Percentiles rank a stretch among this genome's conserved stretches.
Evolutionary conservation across 352 stramenopile genomes (phyloP).

Genomic region (Pythium vanterpoolii): DNA sequence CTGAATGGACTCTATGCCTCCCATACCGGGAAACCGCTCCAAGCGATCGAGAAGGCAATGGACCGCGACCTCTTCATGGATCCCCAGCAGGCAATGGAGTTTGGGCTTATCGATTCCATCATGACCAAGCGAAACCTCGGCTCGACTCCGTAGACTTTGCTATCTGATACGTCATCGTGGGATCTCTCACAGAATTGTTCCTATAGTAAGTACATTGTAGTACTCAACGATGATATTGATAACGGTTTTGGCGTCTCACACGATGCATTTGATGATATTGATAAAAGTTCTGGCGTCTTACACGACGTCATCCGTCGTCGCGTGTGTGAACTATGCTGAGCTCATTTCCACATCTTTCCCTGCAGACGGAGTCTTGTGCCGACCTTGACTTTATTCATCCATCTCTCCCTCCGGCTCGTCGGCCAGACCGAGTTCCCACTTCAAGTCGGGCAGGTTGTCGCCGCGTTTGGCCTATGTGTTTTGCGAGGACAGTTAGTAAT

Average conservation of each 20-base stretch:
- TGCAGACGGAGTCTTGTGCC: neutral
- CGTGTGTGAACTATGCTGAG: neutral
- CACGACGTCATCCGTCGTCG: neutral
- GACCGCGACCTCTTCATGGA: constrained; percentile 88
- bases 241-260: too few species aligned
- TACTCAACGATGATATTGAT: too few species aligned
- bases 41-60: constrained; percentile 83
- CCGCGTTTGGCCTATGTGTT: constrained; percentile 58
- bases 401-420: constrained; percentile 83
- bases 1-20: constrained; percentile 71
- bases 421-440: constrained; percentile 74
- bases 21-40: constrained; percentile 74
- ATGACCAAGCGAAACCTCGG: constrained; percentile 49
- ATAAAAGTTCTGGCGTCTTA: too few species aligned
- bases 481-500: too few species aligned
- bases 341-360: neutral
- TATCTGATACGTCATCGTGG: neutral
- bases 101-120: constrained; percentile 84
- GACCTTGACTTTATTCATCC: constrained; percentile 53
- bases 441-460: constrained; percentile 72
- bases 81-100: constrained; percentile 61
- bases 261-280: too few species aligned
- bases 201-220: too few species aligned
- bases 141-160: neutral
- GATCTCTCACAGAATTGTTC: neutral